These are phyloP conservation scores for Croton laevigatus DNA, from an alignment of 441 rosid species.

Conservation along the genomic window DNA sequence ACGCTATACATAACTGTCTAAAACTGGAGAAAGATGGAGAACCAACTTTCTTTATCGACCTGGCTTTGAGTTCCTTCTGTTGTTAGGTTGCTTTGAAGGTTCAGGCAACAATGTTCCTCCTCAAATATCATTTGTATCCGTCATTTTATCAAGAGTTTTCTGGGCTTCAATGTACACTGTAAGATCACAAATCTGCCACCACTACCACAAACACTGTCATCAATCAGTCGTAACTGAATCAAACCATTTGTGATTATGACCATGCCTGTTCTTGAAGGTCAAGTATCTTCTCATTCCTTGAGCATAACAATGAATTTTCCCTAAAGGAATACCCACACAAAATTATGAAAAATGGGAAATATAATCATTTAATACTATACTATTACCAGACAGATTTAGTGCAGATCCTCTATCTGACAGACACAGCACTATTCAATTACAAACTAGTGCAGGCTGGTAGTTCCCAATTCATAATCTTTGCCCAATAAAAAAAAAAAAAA, in stretches of 20 bases:
- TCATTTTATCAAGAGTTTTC: slow-evolving; percentile 55
- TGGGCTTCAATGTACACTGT: slow-evolving; percentile 74
- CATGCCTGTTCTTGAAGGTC: slow-evolving; percentile 88
- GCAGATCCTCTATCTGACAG: background rate
- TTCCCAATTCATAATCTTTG: background rate
- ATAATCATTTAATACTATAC: background rate
- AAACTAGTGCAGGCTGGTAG: background rate
- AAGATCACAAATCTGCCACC: slow-evolving; percentile 68
- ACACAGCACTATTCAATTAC: background rate
- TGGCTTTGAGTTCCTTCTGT: slow-evolving; percentile 43
- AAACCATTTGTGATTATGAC: background rate
- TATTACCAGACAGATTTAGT: background rate
- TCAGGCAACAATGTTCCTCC: slow-evolving; percentile 74
- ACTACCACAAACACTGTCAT: slow-evolving; percentile 7
- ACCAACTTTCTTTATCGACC: slow-evolving; percentile 44
- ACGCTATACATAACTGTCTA: background rate
- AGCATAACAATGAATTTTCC: slow-evolving; percentile 38
- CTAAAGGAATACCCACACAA: slow-evolving; percentile 30
- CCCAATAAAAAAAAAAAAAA: background rate
- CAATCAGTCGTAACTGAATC: slow-evolving; percentile 6
- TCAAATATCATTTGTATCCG: slow-evolving; percentile 49
- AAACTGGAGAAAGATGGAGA: background rate
- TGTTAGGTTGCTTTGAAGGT: slow-evolving; percentile 41
- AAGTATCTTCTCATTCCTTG: slow-evolving; percentile 53
- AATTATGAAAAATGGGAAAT: background rate